Evolutionary conservation across 495 filamentous ascomycete genomes (phyloP), one percentile per base, ranked within the genome.

Genomic region (Trichoderma gamsii): DNA sequence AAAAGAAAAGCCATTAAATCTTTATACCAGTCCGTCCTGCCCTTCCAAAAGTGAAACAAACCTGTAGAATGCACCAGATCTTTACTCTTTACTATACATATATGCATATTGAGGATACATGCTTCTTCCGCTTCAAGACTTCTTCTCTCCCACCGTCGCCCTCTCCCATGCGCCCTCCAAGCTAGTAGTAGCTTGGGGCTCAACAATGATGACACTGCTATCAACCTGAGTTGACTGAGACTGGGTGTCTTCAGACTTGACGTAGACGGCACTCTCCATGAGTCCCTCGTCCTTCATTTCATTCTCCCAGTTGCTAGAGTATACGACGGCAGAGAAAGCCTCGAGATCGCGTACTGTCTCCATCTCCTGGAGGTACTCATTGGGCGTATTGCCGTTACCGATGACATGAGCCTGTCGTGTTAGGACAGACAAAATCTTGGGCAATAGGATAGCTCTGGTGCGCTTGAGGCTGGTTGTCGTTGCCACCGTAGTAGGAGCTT

Each of bases 301-400:
- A 69, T 90, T 82, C 73, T 85, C 80, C 84, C 84, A 97, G 77
- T 97, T 96, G 64, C 90, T 93, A 69, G 89, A 92, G 75, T 97
- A 98, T 38, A 98, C 91, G 9, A 97, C 89, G 1, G 95, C 94
- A 5, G 94, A 91, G 71, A 98, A 97, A 0, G 91, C 93, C 72
- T 96, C 92, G n/a, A 98, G 81, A 70, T 97, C 92, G 15, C 85
- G 84, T 13, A 95, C 92, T 63, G 83, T 76, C 72, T 97, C 94
- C 85, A 94, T 91, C 1, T 85, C 89, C 66, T 86, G 83, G 63
- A 98, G 82, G 77, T 97, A 98, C 75, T 97, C 90, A 75, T 98
- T 98, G 13, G 87, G 84, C 64, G 89, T 38, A 38, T 38, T 84
- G n/a, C 89, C 90, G 69, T 88, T 88, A 46, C 93, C 95, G 71